Evolutionary conservation across 352 stramenopile genomes (phyloP), one percentile per base, ranked within the genome.

Genomic region (Pythium aquatile): DNA sequence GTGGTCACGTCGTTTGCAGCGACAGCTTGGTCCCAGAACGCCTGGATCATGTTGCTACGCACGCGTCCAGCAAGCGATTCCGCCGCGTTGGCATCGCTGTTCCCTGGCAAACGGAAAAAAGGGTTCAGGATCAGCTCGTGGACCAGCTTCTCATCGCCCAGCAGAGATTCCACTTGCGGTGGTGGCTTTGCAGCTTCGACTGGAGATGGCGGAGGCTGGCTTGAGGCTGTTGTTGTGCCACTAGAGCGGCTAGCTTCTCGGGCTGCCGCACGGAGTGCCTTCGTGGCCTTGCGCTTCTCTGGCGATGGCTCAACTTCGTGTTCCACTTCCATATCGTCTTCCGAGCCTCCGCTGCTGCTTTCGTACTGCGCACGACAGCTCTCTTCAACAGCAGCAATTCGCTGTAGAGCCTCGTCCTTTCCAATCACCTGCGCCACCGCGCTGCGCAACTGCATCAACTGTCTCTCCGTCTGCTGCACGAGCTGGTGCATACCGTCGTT

Each of bases 111-210:
- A 28, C 81, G 72, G 44, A 87, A 90, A 26, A 73, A 58, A 1
- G 84, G 84, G 61, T 93, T 88, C 57, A 91, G 44, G 63, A 91
- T 90, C 29, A 93, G 57, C 28, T 93, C 82, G 33, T 93, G 84
- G 11, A 90, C 79, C 0, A 93, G 59, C 40, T 76, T 75, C 33
- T 81, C 70, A 44, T 93, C 82, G 0, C 69, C 70, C n/a, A 93
- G 60, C 11, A 93, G 69, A 28, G 74, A 58, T 47, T 74, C 61
- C 20, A 85, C 72, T 29, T 85, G 74, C 1, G 58, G 58, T 32
- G 66, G 53, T 8, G 71, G 77, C 20, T 49, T 33, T 2, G 28
- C 14, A 20, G 24, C 8, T 14, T 54, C 26, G 1, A 49, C 9
- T 14, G 32, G 2, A 40, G 53, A 11, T 33, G 54, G 0, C 8